These are phyloP conservation scores for Neoboletus magnificus DNA, from an alignment of 768 basidiomycete species.

Conservation along the genomic window DNA sequence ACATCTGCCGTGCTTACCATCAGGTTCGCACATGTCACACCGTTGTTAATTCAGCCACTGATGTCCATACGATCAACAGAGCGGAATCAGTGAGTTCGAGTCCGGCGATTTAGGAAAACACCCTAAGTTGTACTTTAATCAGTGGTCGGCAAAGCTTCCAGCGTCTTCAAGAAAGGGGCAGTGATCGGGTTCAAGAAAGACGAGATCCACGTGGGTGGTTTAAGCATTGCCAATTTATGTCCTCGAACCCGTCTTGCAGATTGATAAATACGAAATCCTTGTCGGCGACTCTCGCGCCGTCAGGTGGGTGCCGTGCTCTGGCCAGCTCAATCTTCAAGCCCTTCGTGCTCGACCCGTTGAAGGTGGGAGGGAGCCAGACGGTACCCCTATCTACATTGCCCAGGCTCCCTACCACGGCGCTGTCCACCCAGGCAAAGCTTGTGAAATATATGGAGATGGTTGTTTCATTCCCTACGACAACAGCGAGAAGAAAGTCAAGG, in stretches of 20 bases:
- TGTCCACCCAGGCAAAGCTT: slow-evolving; percentile 63
- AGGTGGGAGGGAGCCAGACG: slow-evolving; percentile 62
- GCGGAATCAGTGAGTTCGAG: slow-evolving; percentile 47
- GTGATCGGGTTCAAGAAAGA: slow-evolving; percentile 60
- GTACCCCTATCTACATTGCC: slow-evolving; percentile 58
- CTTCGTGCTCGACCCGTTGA: slow-evolving; percentile 58
- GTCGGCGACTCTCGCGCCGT: slow-evolving; percentile 56
- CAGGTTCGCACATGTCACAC: slow-evolving; percentile 40
- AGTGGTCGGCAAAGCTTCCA: slow-evolving; percentile 69
- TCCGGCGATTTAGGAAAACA: background rate
- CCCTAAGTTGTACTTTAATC: slow-evolving; percentile 2
- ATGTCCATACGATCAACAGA: slow-evolving; percentile 33
- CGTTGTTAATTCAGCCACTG: background rate
- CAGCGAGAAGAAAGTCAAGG: slow-evolving; percentile 51
- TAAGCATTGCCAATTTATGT: background rate
- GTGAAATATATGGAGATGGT: slow-evolving; percentile 48
- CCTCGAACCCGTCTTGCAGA: slow-evolving; percentile 34
- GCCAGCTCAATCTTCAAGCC: slow-evolving; percentile 40
- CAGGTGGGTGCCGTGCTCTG: slow-evolving; percentile 52
- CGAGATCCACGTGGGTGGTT: slow-evolving; percentile 52
- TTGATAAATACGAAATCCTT: slow-evolving; percentile 66
- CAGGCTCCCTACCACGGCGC: slow-evolving; percentile 51
- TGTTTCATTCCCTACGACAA: slow-evolving; percentile 55
- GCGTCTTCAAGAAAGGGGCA: slow-evolving; percentile 55
- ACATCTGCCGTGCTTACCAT: slow-evolving; percentile 55